These are phyloP conservation scores for Mrakia hoshinonis DNA, from an alignment of 768 basidiomycete species.

Conservation along the genomic window DNA sequence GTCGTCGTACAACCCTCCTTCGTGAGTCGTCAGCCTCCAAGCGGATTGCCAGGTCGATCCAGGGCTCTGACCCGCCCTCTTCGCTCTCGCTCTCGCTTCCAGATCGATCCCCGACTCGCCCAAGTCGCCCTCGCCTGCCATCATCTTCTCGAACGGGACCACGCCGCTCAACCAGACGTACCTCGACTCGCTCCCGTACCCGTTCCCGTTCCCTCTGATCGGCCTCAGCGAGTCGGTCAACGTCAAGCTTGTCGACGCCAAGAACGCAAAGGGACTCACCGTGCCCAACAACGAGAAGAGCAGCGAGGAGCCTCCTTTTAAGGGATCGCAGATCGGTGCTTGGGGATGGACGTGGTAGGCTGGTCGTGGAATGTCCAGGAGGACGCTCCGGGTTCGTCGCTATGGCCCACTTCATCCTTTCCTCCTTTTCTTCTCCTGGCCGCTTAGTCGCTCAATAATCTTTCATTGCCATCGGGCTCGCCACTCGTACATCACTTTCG, in stretches of 20 bases:
- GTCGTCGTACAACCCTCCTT: slow-evolving; percentile 10
- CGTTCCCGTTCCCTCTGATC: slow-evolving; percentile 6
- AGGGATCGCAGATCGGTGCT: slow-evolving; percentile 2
- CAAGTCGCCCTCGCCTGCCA: not conserved
- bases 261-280: not conserved
- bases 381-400: not conserved
- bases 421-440: too few species aligned
- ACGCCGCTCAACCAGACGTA: not conserved
- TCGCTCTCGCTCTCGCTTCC: not conserved
- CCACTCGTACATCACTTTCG: too few species aligned
- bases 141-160: slow-evolving; percentile 7
- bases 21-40: too few species aligned
- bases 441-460: too few species aligned
- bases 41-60: too few species aligned
- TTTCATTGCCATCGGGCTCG: too few species aligned
- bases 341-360: slow-evolving; percentile 10
- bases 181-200: slow-evolving; percentile 8
- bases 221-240: not conserved
- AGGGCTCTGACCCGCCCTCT: too few species aligned
- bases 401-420: not conserved
- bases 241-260: not conserved
- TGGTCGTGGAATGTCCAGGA: too few species aligned
- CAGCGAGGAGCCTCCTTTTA: not conserved
- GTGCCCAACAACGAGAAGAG: not conserved
- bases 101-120: not conserved